Evolutionary conservation across 306 rosid species (phyloP), one percentile per base, ranked within the genome.

Genomic region (Geum urbanum): DNA sequence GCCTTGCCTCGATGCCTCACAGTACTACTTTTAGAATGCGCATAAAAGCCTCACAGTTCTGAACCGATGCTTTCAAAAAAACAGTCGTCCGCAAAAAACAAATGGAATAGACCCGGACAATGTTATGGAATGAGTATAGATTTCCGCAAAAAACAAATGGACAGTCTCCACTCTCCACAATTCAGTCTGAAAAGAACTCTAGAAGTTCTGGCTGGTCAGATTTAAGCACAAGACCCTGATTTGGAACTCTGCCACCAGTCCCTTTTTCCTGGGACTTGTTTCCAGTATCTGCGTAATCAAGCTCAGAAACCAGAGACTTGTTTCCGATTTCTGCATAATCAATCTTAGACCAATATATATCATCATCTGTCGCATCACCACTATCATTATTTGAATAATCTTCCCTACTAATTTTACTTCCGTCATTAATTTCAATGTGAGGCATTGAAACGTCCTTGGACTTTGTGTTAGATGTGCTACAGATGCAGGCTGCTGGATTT

Each of bases 401-500:
- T 67, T 59, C 77, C 37, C 63, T 72, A 7, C 41, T 67, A 19
- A 54, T 40, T 39, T 76, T 81, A 14, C 39, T 68, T 54, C 35
- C 59, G 22, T 56, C 56, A 6, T 18, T 61, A 70, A 58, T 66
- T 82, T 70, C 83, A 70, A 65, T 76, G 60, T n/a, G 58, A 39
- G 56, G 56, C 72, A 68, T 56, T 59, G 53, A 32, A 50, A 72
- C 40, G 40, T 45, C 75, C 51, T 16, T 66, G 15, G 48, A 77
- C 63, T 65, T 71, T 73, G 64, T 54, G 67, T 70, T 77, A 0
- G 80, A 69, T 59, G 70, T 66, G 55, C 86, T 76, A 70, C 98
- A 90, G 64, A 92, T 88, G 87, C 98, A 92, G 51, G 96, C 75
- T 49, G 83, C 74, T 48, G 98, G 98, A 73, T 92, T 86, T 72